Percentiles rank a stretch among this genome's conserved stretches.
These are phyloP conservation scores for Coriolopsis trogii DNA, from an alignment of 1,284 basidiomycete species.

Conservation along the genomic window DNA sequence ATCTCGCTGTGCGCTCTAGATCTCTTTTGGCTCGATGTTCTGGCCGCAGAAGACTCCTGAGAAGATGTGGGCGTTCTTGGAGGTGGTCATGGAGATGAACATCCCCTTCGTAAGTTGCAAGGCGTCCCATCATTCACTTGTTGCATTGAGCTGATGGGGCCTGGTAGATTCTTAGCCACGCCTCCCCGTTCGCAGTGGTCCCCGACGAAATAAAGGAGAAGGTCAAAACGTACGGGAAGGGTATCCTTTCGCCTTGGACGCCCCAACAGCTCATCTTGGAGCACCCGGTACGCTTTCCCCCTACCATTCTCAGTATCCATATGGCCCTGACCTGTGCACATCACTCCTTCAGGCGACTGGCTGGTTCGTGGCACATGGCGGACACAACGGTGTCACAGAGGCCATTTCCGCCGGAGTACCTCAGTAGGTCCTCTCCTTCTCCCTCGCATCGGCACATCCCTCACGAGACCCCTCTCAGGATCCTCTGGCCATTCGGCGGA, in stretches of 20 bases:
- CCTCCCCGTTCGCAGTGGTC: constrained; percentile 11
- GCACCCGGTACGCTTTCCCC: constrained; percentile 22
- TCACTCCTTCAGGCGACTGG: constrained; percentile 24
- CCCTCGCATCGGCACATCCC: background rate
- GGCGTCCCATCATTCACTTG: background rate
- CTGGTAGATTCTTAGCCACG: constrained; percentile 25
- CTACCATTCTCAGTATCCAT: background rate
- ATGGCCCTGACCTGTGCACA: background rate
- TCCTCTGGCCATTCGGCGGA: constrained; percentile 29
- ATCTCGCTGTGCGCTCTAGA: too few relatives aligned
- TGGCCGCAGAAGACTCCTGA: constrained; percentile 16
- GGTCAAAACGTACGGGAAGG: constrained; percentile 15
- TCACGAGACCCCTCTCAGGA: constrained; percentile 23
- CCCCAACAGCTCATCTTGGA: constrained; percentile 28
- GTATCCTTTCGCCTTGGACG: constrained; percentile 21
- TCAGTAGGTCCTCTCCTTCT: constrained; percentile 7
- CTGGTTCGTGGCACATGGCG: constrained; percentile 29
- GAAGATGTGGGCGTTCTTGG: constrained; percentile 15
- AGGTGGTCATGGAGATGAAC: constrained; percentile 18
- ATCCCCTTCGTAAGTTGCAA: constrained; percentile 19
- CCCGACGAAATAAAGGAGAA: constrained; percentile 18
- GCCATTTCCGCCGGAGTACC: constrained; percentile 22
- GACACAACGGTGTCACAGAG: constrained; percentile 27
- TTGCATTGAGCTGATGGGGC: background rate
- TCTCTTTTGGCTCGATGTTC: constrained; percentile 23